Base-by-base conservation (phyloP, 2,329 filamentous ascomycete species). In the Colletotrichum orchidophilum region DNA sequence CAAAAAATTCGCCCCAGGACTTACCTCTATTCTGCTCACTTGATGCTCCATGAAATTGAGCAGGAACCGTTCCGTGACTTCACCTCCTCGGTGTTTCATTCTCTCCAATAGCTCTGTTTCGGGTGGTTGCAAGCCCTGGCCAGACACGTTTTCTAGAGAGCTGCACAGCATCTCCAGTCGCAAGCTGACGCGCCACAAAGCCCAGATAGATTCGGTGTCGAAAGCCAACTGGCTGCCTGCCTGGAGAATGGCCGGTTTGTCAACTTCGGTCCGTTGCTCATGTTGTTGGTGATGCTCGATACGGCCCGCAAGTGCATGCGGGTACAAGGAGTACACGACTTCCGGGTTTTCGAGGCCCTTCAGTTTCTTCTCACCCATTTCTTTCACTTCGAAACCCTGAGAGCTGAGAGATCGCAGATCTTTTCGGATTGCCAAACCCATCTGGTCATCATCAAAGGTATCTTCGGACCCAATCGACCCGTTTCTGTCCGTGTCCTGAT, bases 271-370 rank as follows among this genome's bases (percentile, higher is more conserved):
- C 35, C 80, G 79, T 29, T 80, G 80, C 73, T 87, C 82, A 68
- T 86, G 83, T 58, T 85, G 83, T 74, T 83, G 83, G 75, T 95
- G 93, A 46, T 92, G 88, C 15, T 92, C 88, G 71, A 95, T 91
- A 72, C 96, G 92, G 49, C 94, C 94, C 13, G 93, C 91, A 35
- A 99, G 88, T 0, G 93, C 90, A 80, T 97, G 95, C 2, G 96
- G 96, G 80, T 98, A 99, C 80, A 99, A 93, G 70, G 97, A 91
- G 82, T 97, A 98, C 75, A 99, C 92, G 72, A 95, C 92, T 80
- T 99, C 96, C 0, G 96, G 96, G 78, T 99, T 99, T 82, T 99
- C 96, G 13, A 99, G 90, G 33, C 96, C 96, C 83, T 99, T 99
- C 67, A 99, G 87, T 78, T 97, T 98, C 75, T 93, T 92, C 81